phyloP scores from a whole-genome alignment of 2,329 filamentous ascomycete species.

The Tolypocladium endophyticum region DNA sequence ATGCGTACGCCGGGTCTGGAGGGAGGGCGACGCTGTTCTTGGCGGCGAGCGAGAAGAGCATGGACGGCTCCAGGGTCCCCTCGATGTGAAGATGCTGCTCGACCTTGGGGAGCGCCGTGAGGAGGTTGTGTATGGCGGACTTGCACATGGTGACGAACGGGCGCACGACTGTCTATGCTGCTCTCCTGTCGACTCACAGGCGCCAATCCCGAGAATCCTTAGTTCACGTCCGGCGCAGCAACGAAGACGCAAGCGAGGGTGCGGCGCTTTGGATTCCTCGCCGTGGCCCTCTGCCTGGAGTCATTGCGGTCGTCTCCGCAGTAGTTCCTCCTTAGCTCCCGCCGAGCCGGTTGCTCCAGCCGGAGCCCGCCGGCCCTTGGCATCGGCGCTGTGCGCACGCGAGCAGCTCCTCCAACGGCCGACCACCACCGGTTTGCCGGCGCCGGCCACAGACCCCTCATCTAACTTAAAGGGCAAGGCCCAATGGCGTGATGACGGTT shows the following conservation, averaged over 20 bases:
- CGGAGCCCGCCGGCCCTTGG: neutral
- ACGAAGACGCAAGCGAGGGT: neutral
- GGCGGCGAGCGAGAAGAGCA: slow-evolving; percentile 59
- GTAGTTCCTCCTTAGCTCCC: neutral
- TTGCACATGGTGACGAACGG: slow-evolving; percentile 37
- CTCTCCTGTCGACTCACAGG: neutral
- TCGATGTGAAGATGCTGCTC: slow-evolving; percentile 77
- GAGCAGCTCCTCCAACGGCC: neutral
- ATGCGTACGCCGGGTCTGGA: slow-evolving; percentile 52
- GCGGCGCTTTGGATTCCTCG: neutral
- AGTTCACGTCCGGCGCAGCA: neutral
- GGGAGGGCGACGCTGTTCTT: slow-evolving; percentile 57
- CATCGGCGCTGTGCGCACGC: neutral
- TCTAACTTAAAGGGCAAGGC: neutral
- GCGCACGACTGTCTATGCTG: neutral
- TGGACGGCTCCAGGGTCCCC: slow-evolving; percentile 58
- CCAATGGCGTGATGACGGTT: neutral
- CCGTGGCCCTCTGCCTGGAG: neutral
- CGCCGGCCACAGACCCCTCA: neutral
- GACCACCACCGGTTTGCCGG: neutral
- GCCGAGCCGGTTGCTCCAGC: neutral
- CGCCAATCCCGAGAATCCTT: neutral
- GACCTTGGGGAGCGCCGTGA: slow-evolving; percentile 62
- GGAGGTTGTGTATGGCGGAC: slow-evolving; percentile 39
- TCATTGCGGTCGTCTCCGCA: neutral